Conservation (phyloP, 139 green algal species). For the Chlorella sp. region DNA sequence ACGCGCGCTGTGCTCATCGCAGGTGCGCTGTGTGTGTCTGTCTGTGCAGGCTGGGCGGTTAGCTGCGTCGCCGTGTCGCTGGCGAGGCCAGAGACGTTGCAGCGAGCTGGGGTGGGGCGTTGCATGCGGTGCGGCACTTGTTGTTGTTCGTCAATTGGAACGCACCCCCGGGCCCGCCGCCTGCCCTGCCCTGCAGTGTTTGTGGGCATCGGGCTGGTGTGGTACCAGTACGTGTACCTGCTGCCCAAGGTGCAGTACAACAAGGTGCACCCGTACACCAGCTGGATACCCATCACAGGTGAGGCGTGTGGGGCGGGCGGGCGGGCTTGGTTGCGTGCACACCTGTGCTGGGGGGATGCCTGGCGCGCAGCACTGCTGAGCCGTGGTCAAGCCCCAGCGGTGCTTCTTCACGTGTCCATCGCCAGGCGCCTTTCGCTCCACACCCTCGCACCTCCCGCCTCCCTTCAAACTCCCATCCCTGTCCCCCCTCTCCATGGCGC, state of each 20-base stretch:
- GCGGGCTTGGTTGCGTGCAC: not conserved
- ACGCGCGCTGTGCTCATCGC: slow-evolving; percentile 33
- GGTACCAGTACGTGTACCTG: slow-evolving; percentile 68
- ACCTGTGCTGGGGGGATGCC: no score
- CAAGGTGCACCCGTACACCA: slow-evolving; percentile 94
- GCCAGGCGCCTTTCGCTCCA: not conserved
- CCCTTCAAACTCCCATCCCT: not conserved
- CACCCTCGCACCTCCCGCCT: not conserved
- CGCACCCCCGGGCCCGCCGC: no score
- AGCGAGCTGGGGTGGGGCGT: no score
- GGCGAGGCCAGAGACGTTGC: no score
- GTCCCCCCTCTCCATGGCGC: not conserved
- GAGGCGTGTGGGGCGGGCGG: not conserved
- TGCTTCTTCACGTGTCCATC: not conserved
- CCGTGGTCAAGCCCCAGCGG: no score
- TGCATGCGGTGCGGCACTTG: no score
- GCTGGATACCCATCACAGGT: slow-evolving; percentile 94
- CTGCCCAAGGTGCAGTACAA: slow-evolving; percentile 95
- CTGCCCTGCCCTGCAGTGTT: not conserved
- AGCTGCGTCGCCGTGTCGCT: no score
- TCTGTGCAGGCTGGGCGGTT: no score
- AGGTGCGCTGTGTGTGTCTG: not conserved
- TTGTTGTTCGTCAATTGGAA: no score
- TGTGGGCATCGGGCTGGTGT: slow-evolving; percentile 34
- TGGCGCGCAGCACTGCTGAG: no score